Base-by-base conservation (phyloP, 1,284 basidiomycete species). In the Golubevia sp. region DNA sequence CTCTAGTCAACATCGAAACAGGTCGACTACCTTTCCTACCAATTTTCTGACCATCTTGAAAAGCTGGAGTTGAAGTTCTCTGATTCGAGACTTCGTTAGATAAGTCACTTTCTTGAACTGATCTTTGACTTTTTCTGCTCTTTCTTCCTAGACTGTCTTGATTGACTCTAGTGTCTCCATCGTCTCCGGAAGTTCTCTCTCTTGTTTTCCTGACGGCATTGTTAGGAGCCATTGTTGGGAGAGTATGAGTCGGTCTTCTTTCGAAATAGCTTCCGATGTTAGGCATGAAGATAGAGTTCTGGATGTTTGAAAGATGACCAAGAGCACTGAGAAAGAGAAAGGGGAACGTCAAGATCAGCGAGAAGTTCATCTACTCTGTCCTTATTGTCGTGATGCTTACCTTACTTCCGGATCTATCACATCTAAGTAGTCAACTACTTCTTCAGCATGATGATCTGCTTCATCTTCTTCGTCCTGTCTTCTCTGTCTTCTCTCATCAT, bases 261-360 rank as follows among this genome's bases (percentile, higher is more conserved):
- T 68, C 68, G 63, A 76, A 82, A 44, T 80, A 66, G 59, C 62
- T 67, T 3, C 77, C 73, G 3, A 82, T 67, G 24, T 76, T 66
- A 11, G 79, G 79, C 49, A 82, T 62, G 66, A 82, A 76, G 64
- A 79, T 77, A 49, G 74, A 76, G 59, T 80, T 81, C 48, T 75
- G 72, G n/a, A 78, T 72, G 56, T 82, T 75, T 49, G 78, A 70
- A 8, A 82, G 59, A 4, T 76, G 68, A 7, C 72, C 71, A 30
- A 82, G 66, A 15, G 76, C 65, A 20, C n/a, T n/a, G n/a, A n/a
- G n/a, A n/a, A n/a, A n/a, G n/a, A n/a, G n/a, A n/a, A n/a, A n/a
- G n/a, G n/a, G n/a, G n/a, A n/a, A n/a, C n/a, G n/a, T n/a, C n/a
- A n/a, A n/a, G n/a, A n/a, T n/a, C n/a, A n/a, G n/a, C n/a, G n/a